These are phyloP conservation scores for Hypoxylon sp. DNA, from an alignment of 2,329 filamentous ascomycete species.

Conservation along the genomic window DNA sequence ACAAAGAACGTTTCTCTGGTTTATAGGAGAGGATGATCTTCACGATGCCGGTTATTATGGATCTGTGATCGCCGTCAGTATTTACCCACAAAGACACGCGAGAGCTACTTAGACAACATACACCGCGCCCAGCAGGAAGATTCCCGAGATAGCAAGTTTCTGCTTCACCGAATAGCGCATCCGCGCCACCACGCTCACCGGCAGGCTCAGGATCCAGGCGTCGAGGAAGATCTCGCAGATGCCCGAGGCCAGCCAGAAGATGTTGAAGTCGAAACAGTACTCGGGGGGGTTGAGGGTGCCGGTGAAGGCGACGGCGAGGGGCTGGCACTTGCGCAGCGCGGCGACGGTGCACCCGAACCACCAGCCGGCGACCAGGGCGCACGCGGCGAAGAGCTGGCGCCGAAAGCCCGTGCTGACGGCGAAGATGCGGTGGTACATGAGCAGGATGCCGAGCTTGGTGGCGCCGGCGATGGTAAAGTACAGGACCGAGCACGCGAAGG, in stretches of 20 bases:
- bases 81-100: too few species aligned
- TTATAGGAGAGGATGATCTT: constrained; percentile 19
- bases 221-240: constrained; percentile 32
- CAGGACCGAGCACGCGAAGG: constrained; percentile 40
- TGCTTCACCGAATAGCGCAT: constrained; percentile 17
- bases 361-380: constrained; percentile 33
- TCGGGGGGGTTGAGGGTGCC: constrained; percentile 21
- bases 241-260: constrained; percentile 33
- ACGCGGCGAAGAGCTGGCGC: constrained; percentile 30
- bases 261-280: constrained; percentile 37
- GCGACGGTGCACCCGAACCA: constrained; percentile 40
- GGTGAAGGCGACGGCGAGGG: constrained; percentile 33
- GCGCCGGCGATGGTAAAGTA: constrained; percentile 45
- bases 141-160: constrained; percentile 19
- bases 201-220: constrained; percentile 29
- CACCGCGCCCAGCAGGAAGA: constrained; percentile 34
- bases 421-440: constrained; percentile 48
- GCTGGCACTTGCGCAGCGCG: constrained; percentile 37
- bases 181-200: constrained; percentile 23
- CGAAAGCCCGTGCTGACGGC: constrained; percentile 38
- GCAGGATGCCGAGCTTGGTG: constrained; percentile 46
- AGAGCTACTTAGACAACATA: constrained; percentile 3
- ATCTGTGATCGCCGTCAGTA: background rate
- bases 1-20: constrained; percentile 9
- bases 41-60: constrained; percentile 24